Evolutionary conservation across 768 basidiomycete genomes (phyloP).

Genomic region (Mrakia gelida): DNA sequence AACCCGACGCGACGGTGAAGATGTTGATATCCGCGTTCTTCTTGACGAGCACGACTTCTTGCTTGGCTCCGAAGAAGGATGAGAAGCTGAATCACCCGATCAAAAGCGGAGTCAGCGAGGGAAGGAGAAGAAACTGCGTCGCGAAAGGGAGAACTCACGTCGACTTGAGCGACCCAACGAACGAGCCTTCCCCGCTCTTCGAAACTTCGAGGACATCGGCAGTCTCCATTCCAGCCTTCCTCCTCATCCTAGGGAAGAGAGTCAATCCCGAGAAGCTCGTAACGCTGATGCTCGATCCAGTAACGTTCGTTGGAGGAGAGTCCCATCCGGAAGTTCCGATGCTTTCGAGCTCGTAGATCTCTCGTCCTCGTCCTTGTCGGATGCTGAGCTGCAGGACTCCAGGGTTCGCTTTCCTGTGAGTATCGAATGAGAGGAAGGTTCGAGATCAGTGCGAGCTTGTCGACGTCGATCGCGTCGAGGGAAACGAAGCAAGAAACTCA

Average conservation of each 20-base stretch:
- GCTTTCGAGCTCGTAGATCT: constrained; percentile 77
- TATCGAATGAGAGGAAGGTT: background rate
- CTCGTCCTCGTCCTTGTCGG: constrained; percentile 69
- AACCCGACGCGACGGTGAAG: constrained; percentile 95
- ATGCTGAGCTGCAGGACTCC: constrained; percentile 82
- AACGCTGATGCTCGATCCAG: constrained; percentile 64
- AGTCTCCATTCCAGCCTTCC: constrained; percentile 69
- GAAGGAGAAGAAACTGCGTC: background rate
- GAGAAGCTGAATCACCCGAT: constrained; percentile 10
- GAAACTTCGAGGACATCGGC: constrained; percentile 65
- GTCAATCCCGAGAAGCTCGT: constrained; percentile 88
- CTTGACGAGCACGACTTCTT: constrained; percentile 26
- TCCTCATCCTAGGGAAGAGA: constrained; percentile 70
- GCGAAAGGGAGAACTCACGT: constrained; percentile 2
- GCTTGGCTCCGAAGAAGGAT: constrained; percentile 13
- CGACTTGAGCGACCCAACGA: background rate
- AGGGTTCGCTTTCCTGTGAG: constrained; percentile 64
- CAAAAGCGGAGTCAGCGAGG: background rate
- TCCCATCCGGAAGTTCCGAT: constrained; percentile 86
- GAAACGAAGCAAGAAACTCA: background rate
- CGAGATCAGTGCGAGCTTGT: no score
- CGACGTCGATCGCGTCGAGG: background rate
- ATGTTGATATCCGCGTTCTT: constrained; percentile 91
- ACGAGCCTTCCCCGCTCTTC: background rate
- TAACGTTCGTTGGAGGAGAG: constrained; percentile 63